These are phyloP conservation scores for Musa troglodytarum DNA, from an alignment of 176 grass and related monocot genomes.

Conservation along the genomic window DNA sequence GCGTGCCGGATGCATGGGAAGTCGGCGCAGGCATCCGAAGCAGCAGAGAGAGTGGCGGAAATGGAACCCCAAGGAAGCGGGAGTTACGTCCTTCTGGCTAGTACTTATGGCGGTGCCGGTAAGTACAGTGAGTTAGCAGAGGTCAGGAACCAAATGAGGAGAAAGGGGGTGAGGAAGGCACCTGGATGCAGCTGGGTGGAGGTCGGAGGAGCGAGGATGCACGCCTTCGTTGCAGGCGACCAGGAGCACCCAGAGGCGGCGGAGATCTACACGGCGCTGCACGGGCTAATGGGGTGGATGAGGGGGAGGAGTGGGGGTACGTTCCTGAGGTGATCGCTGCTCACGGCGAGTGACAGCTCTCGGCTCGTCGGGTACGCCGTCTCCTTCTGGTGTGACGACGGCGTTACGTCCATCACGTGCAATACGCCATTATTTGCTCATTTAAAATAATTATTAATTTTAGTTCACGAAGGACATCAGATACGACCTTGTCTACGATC, in stretches of 20 bases:
- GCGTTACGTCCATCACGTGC: no score
- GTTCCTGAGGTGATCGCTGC: background rate
- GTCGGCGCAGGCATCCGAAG: background rate
- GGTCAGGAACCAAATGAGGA: constrained; percentile 7
- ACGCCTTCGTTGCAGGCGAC: constrained; percentile 12
- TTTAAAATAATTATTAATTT: no score
- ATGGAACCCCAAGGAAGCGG: constrained; percentile 34
- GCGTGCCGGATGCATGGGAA: constrained; percentile 28
- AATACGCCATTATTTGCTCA: no score
- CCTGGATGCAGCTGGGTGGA: constrained; percentile 23
- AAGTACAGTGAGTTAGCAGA: constrained; percentile 14
- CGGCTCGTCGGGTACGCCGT: background rate
- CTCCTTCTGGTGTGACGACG: no score
- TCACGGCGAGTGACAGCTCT: background rate
- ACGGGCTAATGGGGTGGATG: constrained; percentile 13
- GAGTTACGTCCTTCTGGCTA: constrained; percentile 36
- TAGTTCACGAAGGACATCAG: no score
- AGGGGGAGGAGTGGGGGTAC: constrained; percentile 6
- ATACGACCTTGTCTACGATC: no score
- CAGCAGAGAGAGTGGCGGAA: constrained; percentile 22
- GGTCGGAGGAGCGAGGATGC: background rate
- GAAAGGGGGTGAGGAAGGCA: constrained; percentile 8
- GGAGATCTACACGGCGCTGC: constrained; percentile 7
- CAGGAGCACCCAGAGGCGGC: constrained; percentile 4
- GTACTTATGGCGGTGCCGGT: constrained; percentile 25